These are phyloP conservation scores for Apostasia shenzhenica DNA, from an alignment of 106 monocot genomes.

Conservation along the genomic window DNA sequence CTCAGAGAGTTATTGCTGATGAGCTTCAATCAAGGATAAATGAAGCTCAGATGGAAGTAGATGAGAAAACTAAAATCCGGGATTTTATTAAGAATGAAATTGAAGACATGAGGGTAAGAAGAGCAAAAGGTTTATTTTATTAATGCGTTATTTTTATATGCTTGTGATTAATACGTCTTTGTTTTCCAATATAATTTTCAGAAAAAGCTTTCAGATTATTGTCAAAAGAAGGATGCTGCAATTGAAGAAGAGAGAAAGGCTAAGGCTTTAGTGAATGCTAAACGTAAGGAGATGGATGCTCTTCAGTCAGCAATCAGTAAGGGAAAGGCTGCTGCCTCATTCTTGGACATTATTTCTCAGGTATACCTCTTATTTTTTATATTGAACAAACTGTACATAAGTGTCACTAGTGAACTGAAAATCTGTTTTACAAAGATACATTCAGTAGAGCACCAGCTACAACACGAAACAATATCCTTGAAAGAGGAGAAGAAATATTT, in stretches of 20 bases:
- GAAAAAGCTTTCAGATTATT: constrained; percentile 4
- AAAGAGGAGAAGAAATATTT: constrained; percentile 9
- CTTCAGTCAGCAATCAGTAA: constrained; percentile 4
- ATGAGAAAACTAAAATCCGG: neutral
- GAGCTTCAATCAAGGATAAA: constrained; percentile 2
- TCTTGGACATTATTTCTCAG: constrained; percentile 8
- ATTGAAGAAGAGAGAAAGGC: constrained; percentile 8
- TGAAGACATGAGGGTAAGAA: constrained; percentile 8
- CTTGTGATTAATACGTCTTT: neutral
- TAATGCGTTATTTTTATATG: neutral
- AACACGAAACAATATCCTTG: constrained; percentile 8
- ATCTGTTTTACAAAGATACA: neutral
- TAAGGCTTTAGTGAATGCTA: constrained; percentile 9
- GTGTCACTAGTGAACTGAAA: neutral
- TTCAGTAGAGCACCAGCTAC: constrained; percentile 3
- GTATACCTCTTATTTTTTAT: neutral
- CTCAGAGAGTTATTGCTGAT: constrained; percentile 1
- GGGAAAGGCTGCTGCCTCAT: constrained; percentile 7
- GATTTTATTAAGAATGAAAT: constrained; percentile 5
- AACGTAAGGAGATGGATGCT: constrained; percentile 9
- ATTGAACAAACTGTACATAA: neutral
- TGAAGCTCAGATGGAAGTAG: constrained; percentile 5
- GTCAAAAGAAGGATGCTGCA: constrained; percentile 7
- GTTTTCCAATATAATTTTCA: neutral
- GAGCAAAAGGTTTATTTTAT: neutral